These are phyloP conservation scores for Omphalotus olearius DNA, from an alignment of 1,284 basidiomycete genomes.

Conservation along the genomic window DNA sequence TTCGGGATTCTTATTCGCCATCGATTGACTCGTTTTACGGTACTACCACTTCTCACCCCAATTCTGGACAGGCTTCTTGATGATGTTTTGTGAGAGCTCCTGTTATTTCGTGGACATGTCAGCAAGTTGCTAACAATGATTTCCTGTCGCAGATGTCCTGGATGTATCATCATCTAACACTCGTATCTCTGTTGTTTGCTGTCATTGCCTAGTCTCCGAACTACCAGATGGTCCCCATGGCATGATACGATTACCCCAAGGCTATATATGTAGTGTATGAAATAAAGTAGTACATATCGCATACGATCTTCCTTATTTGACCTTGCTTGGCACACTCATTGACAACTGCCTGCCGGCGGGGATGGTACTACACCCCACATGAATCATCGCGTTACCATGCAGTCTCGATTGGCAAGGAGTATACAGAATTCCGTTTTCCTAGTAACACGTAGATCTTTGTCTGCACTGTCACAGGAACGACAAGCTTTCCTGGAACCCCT, in stretches of 20 bases:
- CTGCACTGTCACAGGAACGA: not conserved
- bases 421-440: not conserved
- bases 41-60: not conserved
- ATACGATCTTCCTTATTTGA: too few species aligned
- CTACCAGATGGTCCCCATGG: not conserved
- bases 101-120: not conserved
- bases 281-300: too few species aligned
- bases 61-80: not conserved
- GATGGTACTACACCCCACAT: too few species aligned
- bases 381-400: too few species aligned
- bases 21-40: constrained; percentile 32
- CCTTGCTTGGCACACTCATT: too few species aligned
- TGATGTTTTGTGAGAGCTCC: not conserved
- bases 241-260: too few species aligned
- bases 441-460: constrained; percentile 3
- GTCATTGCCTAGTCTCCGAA: not conserved
- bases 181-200: not conserved
- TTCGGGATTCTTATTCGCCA: constrained; percentile 22
- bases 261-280: too few species aligned
- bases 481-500: constrained; percentile 59
- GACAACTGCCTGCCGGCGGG: too few species aligned
- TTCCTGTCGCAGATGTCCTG: not conserved
- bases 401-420: too few species aligned
- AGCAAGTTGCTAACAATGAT: not conserved
- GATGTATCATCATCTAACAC: not conserved